Percentiles rank a stretch among this genome's conserved stretches.
Conservation (phyloP, 441 rosid species). For the Kokia cookei region DNA sequence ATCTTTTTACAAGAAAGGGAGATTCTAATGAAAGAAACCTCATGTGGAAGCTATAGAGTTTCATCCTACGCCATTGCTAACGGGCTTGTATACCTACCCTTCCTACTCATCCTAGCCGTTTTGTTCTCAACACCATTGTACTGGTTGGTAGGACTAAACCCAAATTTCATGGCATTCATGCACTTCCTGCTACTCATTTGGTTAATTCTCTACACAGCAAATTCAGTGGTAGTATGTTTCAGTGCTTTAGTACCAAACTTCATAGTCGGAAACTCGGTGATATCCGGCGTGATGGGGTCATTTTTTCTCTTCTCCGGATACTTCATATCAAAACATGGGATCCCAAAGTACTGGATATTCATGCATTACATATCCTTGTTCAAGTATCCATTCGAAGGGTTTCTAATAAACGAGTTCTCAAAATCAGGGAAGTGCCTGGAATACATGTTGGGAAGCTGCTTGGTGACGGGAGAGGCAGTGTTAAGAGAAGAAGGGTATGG, state of each 20-base stretch:
- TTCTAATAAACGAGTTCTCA: conserved; percentile 86
- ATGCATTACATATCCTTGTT: conserved; percentile 87
- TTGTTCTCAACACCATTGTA: conserved; percentile 69
- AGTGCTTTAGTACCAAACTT: conserved; percentile 92
- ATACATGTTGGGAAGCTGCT: conserved; percentile 56
- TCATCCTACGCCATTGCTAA: conserved; percentile 86
- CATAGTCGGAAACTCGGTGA: conserved; percentile 85
- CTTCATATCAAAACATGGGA: conserved; percentile 74
- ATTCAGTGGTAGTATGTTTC: conserved; percentile 90
- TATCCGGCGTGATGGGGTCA: conserved; percentile 91
- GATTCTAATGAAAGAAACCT: conserved; percentile 85
- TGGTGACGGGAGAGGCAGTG: conserved; percentile 60
- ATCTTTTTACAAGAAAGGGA: conserved; percentile 87
- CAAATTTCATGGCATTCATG: conserved; percentile 56
- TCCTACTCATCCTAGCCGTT: conserved; percentile 70
- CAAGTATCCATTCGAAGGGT: conserved; percentile 94
- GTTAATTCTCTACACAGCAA: conserved; percentile 91
- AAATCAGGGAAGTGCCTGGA: conserved; percentile 65
- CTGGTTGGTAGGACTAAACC: conserved; percentile 79
- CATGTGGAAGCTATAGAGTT: conserved; percentile 80
- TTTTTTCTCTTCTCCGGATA: conserved; percentile 91
- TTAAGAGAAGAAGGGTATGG: conserved; percentile 73
- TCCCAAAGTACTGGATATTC: conserved; percentile 82
- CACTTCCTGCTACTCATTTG: conserved; percentile 75
- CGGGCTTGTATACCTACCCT: conserved; percentile 84